A percentile compares a stretch with the other conserved stretches of the same genome.
phyloP scores from a whole-genome alignment of 2,329 filamentous ascomycete species.

The Fusarium sp. region DNA sequence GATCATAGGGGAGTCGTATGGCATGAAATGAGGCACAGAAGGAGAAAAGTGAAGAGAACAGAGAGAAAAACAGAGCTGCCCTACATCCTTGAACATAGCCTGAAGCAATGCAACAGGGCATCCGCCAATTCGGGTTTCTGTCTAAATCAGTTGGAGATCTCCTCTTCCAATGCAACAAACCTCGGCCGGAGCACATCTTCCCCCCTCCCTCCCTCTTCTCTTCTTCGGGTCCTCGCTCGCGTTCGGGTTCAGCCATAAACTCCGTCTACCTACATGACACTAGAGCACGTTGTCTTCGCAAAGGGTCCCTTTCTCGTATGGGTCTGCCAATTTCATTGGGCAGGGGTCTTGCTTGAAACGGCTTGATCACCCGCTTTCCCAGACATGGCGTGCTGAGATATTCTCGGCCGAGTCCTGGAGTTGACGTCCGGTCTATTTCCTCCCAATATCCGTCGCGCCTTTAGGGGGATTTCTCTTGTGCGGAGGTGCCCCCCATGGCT shows the following conservation, averaged over 20 bases:
- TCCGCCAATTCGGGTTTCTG: neutral
- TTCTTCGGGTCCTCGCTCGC: constrained; percentile 23
- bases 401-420: constrained; percentile 27
- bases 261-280: constrained; percentile 1
- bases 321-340: constrained; percentile 4
- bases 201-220: constrained; percentile 9
- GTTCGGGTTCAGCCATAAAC: constrained; percentile 9
- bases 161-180: constrained; percentile 16
- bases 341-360: constrained; percentile 1
- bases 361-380: neutral
- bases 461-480: constrained; percentile 2
- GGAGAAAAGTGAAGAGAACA: neutral
- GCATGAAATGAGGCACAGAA: neutral
- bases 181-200: constrained; percentile 14
- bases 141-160: constrained; percentile 6
- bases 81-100: neutral
- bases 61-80: neutral
- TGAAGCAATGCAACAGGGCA: constrained; percentile 5
- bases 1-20: neutral
- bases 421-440: constrained; percentile 14
- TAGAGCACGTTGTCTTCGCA: constrained; percentile 1
- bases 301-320: constrained; percentile 3
- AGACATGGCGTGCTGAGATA: neutral
- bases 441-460: constrained; percentile 15
- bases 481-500: neutral